Percentiles rank a stretch among this genome's conserved stretches.
Conservation (phyloP, 1,139 yeast species). For the Saccharomyces hybrid region DNA sequence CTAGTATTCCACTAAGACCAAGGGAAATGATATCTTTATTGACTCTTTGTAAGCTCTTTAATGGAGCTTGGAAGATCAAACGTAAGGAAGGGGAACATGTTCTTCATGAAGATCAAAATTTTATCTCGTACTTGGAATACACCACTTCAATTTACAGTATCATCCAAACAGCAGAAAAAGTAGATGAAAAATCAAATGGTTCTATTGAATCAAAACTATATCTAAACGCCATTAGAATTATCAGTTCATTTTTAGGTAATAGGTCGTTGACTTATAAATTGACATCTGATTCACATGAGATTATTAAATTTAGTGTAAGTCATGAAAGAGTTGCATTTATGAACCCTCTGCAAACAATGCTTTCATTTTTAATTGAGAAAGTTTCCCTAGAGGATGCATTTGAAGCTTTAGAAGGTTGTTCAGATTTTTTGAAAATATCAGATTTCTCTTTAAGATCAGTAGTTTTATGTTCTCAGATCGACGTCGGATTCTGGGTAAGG, state of each 20-base stretch:
- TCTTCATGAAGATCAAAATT: slow-evolving; percentile 46
- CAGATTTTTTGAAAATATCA: slow-evolving; percentile 40
- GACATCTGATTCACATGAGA: slow-evolving; percentile 22
- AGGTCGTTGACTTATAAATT: slow-evolving; percentile 22
- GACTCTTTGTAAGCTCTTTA: slow-evolving; percentile 44
- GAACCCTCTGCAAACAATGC: slow-evolving; percentile 52
- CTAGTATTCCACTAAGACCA: slow-evolving; percentile 28
- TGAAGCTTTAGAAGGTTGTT: slow-evolving; percentile 11
- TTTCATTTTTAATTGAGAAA: slow-evolving; percentile 29
- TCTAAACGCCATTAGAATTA: slow-evolving; percentile 34
- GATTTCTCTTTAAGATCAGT: slow-evolving; percentile 54
- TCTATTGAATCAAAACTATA: slow-evolving; percentile 19
- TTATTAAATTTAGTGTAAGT: slow-evolving; percentile 40
- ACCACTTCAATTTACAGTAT: slow-evolving; percentile 44
- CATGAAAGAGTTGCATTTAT: slow-evolving; percentile 46
- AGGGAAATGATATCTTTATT: slow-evolving; percentile 37
- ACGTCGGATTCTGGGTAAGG: slow-evolving; percentile 48
- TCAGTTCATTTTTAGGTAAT: slow-evolving; percentile 30
- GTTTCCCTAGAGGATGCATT: slow-evolving; percentile 21
- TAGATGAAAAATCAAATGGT: slow-evolving; percentile 27
- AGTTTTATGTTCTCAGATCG: slow-evolving; percentile 50
- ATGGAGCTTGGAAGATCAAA: slow-evolving; percentile 48
- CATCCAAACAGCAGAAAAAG: slow-evolving; percentile 39
- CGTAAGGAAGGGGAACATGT: slow-evolving; percentile 68
- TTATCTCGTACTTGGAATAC: slow-evolving; percentile 42